Base-by-base conservation (phyloP, 371 early-diverging fungal genomes). In the Smittium culicis region DNA sequence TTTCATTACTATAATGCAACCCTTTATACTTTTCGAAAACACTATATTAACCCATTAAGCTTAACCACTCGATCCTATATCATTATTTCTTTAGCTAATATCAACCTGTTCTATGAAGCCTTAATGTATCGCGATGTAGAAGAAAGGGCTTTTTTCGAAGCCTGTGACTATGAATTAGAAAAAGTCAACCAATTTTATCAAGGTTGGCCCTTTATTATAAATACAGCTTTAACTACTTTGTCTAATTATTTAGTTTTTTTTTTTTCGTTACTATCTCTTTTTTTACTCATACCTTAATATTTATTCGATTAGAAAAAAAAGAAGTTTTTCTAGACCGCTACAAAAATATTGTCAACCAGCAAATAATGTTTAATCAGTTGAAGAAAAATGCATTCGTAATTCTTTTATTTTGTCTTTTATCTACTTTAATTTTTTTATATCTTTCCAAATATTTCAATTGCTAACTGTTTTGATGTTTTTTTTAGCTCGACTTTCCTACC, bases 171-270 rank as follows among this genome's bases (percentile, higher is more conserved):
- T 57, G 86, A 88, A 67, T 71, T 87, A 34, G 71, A 72, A 34
- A 85, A 82, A 57, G 81, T 88, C 31, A 73, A 80, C 32, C 66
- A 72, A 45, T 88, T 88, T 73, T 88, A 83, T 69, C 68, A 80
- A 62, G 45, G 45, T 45, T n/a, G n/a, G n/a, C n/a, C n/a, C n/a
- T n/a, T n/a, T n/a, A n/a, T n/a, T n/a, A n/a, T n/a, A n/a, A n/a
- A n/a, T n/a, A n/a, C n/a, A n/a, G n/a, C n/a, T n/a, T n/a, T n/a
- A n/a, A n/a, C n/a, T n/a, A 45, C 20, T 45, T 14, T 45, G 14
- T 14, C 8, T 45, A 8, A 45, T 14, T 45, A 45, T 45, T 14
- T 45, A 45, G 8, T 20, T 45, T 45, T 20, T 45, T 14, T 45
- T 20, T 45, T 14, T 45, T 8, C 8, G 20, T 45, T 20, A 8